phyloP scores from a whole-genome alignment of 352 stramenopile genomes.

The Phytophthora nicotianae region DNA sequence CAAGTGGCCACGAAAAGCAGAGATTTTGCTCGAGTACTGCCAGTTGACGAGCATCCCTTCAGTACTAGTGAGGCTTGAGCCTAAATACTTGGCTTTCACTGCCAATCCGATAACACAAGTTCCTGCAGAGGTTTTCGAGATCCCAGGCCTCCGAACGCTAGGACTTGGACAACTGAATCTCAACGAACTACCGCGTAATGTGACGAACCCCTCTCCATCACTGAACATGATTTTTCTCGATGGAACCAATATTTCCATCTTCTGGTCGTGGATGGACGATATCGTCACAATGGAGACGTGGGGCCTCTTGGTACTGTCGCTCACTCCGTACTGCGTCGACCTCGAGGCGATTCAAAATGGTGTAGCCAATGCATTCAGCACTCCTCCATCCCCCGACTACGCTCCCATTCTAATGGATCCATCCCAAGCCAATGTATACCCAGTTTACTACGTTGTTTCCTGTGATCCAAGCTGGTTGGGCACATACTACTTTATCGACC shows the following conservation, averaged over 20 bases:
- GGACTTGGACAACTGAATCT: conserved; percentile 16
- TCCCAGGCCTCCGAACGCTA: conserved; percentile 10
- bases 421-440: conserved; percentile 1
- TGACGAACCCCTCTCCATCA: conserved; percentile 6
- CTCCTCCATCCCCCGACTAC: conserved; percentile 1
- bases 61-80: conserved; percentile 18
- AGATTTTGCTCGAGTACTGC: conserved; percentile 31
- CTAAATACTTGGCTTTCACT: conserved; percentile 23
- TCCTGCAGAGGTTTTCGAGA: conserved; percentile 18
- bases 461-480: neutral
- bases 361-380: neutral
- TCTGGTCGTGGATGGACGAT: conserved; percentile 6
- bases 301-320: neutral
- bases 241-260: conserved; percentile 5
- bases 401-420: conserved; percentile 19
- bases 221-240: conserved; percentile 1
- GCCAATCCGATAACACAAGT: conserved; percentile 29
- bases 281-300: conserved; percentile 4
- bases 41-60: conserved; percentile 13
- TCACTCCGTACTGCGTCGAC: conserved; percentile 10
- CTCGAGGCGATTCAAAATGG: conserved; percentile 13
- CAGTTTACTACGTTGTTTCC: conserved; percentile 1
- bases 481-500: conserved; percentile 4
- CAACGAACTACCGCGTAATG: conserved; percentile 19
- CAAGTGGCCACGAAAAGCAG: conserved; percentile 30